Evolutionary conservation across 2,329 filamentous ascomycete species (phyloP), one percentile per base, ranked within the genome.

Genomic region (Monosporascus sp.): DNA sequence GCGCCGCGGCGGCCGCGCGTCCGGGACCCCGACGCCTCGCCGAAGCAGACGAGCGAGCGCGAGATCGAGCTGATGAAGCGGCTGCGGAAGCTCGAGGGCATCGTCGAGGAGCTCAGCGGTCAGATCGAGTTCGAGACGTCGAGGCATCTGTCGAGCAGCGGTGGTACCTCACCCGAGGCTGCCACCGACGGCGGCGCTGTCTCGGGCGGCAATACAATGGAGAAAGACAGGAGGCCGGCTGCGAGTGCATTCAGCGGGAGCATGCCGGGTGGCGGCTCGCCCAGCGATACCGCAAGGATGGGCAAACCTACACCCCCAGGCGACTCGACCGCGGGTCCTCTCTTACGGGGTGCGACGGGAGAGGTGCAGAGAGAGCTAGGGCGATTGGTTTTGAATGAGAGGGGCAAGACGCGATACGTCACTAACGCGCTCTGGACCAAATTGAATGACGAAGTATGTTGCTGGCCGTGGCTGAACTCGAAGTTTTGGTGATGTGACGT

Each of bases 371-470:
- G 71, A 45, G 75, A 82, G 51, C 86, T 88, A 67, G 86, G 88
- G 3, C 75, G 87, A 35, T 69, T 92, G 50, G 85, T 91, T 1
- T 71, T 90, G 37, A 85, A 87, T 56, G 85, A 90, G 54, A 77
- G 78, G 52, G 85, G 84, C 39, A 82, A 81, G 54, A 84, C 82
- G 52, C 76, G 86, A 65, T 92, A 91, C 65, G 82, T 92, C 59
- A 89, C 86, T 71, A 89, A 83, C 66, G 85, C 82, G 6, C 89
- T 91, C 63, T 90, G 87, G 87, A 82, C 86, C 20, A 88, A 82
- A 56, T 75, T 92, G 49, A 88, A 85, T 55, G 88, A 90, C 50
- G 87, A 91, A 76, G 84, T 86, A 69, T 51, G 72, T 60, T 18
- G 31, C 31, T 4, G 31, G 11, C 31, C 31, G 18, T 49, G 9